A percentile compares a stretch with the other conserved stretches of the same genome.
phyloP scores from a whole-genome alignment of 176 grass and related monocot species.

The Pontederia crassipes region DNA sequence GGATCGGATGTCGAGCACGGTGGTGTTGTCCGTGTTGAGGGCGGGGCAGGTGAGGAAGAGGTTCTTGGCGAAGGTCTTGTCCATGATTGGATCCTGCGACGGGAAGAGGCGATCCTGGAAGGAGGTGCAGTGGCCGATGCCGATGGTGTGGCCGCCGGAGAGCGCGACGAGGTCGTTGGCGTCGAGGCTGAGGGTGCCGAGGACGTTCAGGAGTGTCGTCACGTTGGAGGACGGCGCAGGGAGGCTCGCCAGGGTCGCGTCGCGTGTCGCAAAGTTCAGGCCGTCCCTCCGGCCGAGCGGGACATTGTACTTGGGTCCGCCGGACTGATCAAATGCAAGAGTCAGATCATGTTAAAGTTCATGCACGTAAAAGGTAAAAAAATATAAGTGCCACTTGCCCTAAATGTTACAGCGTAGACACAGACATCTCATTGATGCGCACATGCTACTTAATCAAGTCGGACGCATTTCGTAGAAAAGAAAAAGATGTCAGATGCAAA shows the following conservation, averaged over 20 bases:
- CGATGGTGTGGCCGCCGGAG: conserved; percentile 66
- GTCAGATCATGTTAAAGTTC: neutral
- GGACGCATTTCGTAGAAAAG: too few relatives aligned
- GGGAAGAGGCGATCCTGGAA: conserved; percentile 36
- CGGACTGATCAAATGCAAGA: conserved; percentile 3
- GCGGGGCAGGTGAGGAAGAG: conserved; percentile 35
- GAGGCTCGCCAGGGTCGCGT: neutral
- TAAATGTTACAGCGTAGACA: too few relatives aligned
- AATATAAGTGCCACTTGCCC: too few relatives aligned
- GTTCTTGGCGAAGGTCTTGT: conserved; percentile 32
- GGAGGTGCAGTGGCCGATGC: conserved; percentile 38
- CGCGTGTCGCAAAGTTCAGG: neutral
- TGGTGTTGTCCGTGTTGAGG: conserved; percentile 9
- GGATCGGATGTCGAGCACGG: conserved; percentile 35
- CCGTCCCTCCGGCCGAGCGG: conserved; percentile 47
- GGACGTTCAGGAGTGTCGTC: neutral
- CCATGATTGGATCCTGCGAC: conserved; percentile 20
- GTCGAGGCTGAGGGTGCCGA: conserved; percentile 38
- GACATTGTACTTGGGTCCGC: conserved; percentile 35
- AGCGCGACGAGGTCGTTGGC: conserved; percentile 37
- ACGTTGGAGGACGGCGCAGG: conserved; percentile 26
- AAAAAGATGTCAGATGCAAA: too few relatives aligned
- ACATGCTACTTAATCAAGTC: too few relatives aligned
- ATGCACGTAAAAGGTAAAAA: neutral
- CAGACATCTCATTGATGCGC: too few relatives aligned